Base-by-base conservation (phyloP, 179 eudicot species). In the Patellifolia procumbens region DNA sequence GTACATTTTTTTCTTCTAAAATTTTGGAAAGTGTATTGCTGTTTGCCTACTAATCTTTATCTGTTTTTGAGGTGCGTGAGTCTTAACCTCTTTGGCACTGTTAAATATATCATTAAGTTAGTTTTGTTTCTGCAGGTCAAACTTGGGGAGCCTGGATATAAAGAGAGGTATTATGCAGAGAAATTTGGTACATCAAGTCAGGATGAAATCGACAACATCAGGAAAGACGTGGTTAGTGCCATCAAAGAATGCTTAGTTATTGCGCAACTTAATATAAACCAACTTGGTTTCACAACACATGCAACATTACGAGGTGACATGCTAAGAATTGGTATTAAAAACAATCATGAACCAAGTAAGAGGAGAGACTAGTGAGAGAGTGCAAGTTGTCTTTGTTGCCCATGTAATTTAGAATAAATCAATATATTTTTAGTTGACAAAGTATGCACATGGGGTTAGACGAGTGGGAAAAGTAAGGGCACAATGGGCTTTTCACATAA, bases 111-210 rank as follows among this genome's bases (percentile, higher is more conserved):
- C 28, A 43, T 43, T 45, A 35, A 68, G 1, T 28, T 49, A 19
- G 6, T 70, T 28, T 70, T 49, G 3, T 34, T 68, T 59, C 56
- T 68, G 79, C 97, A 95, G 99, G 84, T 95, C 82, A 93, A 89
- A 86, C 73, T 95, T 78, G 98, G 97, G 80, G 93, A 93, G 85
- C 94, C 98, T 84, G 99, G 98, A 62, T 93, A 90, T 78, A 95
- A 89, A 75, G 98, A 91, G 77, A 90, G 99, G 82, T 95, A 95
- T 73, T 95, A 95, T 84, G 74, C 78, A 43, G 99, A 95, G 86
- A 95, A 95, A 83, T 95, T 95, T 81, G 90, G 83, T 64, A 79
- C 79, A 55, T 83, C 92, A 45, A 87, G 81, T 46, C 86, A 87
- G 1, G 85, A 83, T 78, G 87, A 93, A 81, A 86, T 93, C 31